Conservation (phyloP, 768 basidiomycete species). For the Lanmaoa rubissima region DNA sequence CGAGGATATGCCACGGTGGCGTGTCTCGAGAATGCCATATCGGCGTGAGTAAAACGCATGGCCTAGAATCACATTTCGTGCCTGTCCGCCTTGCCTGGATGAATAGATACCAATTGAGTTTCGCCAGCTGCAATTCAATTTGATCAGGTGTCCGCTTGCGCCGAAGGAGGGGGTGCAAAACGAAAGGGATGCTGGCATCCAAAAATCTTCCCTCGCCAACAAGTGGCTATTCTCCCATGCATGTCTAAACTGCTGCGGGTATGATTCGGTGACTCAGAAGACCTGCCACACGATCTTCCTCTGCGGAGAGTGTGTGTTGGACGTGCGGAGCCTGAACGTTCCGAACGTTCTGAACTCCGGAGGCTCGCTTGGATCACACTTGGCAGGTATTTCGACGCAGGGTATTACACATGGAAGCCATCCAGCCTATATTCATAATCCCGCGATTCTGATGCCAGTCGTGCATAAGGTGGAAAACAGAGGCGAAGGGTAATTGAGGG, state of each 20-base stretch:
- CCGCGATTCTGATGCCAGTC: neutral
- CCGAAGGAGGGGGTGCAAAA: neutral
- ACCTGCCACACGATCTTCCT: neutral
- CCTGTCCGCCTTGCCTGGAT: neutral
- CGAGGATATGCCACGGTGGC: neutral
- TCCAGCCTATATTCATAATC: neutral
- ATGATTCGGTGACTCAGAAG: conserved; percentile 1
- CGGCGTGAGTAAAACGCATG: conserved; percentile 9
- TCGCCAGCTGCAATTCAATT: conserved; percentile 19
- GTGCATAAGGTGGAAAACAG: neutral
- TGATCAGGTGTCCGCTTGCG: conserved; percentile 3
- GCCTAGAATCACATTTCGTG: neutral
- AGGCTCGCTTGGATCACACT: neutral
- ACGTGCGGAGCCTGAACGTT: neutral
- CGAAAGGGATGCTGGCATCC: neutral
- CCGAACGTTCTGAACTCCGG: too few relatives aligned
- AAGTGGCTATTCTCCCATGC: conserved; percentile 3
- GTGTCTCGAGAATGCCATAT: neutral
- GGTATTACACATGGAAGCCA: neutral
- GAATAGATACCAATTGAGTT: conserved; percentile 15
- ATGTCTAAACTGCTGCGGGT: neutral
- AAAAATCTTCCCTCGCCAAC: neutral
- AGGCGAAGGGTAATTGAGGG: neutral
- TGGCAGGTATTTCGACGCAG: neutral
- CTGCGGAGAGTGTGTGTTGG: neutral